Evolutionary conservation across 129 eudicot species (phyloP).

Genomic region (Lactuca saligna): DNA sequence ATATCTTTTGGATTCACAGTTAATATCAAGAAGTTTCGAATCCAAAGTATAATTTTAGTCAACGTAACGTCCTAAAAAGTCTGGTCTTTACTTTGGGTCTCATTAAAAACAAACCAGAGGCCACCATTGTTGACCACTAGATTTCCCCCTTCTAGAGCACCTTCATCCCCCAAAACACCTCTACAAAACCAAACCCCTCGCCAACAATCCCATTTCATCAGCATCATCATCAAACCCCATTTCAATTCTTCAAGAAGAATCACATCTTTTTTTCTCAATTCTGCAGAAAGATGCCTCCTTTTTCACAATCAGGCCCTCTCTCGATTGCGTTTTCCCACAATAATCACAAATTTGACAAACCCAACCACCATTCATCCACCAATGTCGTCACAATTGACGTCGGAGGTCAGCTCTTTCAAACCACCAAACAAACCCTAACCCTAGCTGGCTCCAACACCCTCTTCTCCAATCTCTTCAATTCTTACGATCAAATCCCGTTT

Average conservation of each 20-base stretch:
- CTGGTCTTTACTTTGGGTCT: constrained; percentile 7
- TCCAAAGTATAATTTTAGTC: background rate
- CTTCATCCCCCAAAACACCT: background rate
- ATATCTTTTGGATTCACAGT: too few relatives aligned
- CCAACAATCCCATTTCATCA: background rate
- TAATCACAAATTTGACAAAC: constrained; percentile 15
- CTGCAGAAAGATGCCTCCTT: constrained; percentile 41
- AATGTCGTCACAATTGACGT: constrained; percentile 59
- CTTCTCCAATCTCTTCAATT: constrained; percentile 37
- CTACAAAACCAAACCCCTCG: constrained; percentile 6
- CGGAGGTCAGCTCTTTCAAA: constrained; percentile 74
- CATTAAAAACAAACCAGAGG: constrained; percentile 12
- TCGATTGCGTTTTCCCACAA: constrained; percentile 20
- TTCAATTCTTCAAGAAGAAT: constrained; percentile 3
- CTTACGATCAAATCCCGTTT: constrained; percentile 43
- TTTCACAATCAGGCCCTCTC: constrained; percentile 28
- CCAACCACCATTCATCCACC: constrained; percentile 36
- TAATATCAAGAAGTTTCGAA: background rate
- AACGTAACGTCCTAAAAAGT: constrained; percentile 17
- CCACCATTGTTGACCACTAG: constrained; percentile 15
- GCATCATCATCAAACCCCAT: constrained; percentile 8
- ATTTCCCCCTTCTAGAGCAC: constrained; percentile 15
- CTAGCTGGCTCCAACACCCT: constrained; percentile 62
- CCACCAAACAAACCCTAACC: constrained; percentile 66
- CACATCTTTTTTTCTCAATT: constrained; percentile 6